Percentiles rank a stretch among this genome's conserved stretches.
Conservation (phyloP, 805 yeast genomes). For the Yamadazyma takamatsuzukensis region DNA sequence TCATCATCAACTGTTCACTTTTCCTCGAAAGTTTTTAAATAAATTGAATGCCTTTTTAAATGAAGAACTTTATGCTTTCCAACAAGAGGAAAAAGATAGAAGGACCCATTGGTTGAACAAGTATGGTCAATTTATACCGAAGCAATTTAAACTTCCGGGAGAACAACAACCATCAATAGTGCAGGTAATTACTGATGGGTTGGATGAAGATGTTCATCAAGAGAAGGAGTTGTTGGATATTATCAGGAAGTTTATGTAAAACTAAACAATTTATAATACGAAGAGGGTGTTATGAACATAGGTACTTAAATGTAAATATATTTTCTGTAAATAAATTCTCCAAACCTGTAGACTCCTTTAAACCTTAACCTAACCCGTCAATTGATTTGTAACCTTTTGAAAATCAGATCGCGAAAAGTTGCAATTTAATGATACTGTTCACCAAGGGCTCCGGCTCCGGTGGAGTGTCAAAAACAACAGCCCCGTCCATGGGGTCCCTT, state of each 20-base stretch:
- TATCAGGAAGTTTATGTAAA: slow-evolving; percentile 14
- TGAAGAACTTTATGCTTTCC: slow-evolving; percentile 27
- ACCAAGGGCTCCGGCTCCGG: too few species aligned
- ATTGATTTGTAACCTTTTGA: too few species aligned
- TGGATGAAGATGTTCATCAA: slow-evolving; percentile 22
- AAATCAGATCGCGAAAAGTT: too few species aligned
- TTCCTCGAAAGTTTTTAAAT: slow-evolving; percentile 33
- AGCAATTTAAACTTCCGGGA: slow-evolving; percentile 36
- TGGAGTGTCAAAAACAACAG: too few species aligned
- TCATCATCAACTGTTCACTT: slow-evolving; percentile 36
- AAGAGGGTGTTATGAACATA: too few species aligned
- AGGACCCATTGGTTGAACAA: slow-evolving; percentile 33
- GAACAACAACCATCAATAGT: slow-evolving; percentile 36
- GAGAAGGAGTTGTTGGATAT: slow-evolving; percentile 22
- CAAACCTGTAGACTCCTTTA: too few species aligned
- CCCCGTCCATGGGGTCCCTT: too few species aligned
- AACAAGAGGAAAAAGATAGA: slow-evolving; percentile 30
- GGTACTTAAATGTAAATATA: too few species aligned
- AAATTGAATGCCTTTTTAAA: slow-evolving; percentile 31
- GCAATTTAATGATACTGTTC: too few species aligned
- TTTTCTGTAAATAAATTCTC: too few species aligned
- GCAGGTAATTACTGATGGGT: slow-evolving; percentile 41
- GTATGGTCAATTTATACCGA: slow-evolving; percentile 40
- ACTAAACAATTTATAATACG: too few species aligned
- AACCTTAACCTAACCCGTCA: too few species aligned